A percentile compares a stretch with the other conserved stretches of the same genome.
Evolutionary conservation across 208 protist genomes (phyloP).

Genomic region (Trypanosoma melophagium): DNA sequence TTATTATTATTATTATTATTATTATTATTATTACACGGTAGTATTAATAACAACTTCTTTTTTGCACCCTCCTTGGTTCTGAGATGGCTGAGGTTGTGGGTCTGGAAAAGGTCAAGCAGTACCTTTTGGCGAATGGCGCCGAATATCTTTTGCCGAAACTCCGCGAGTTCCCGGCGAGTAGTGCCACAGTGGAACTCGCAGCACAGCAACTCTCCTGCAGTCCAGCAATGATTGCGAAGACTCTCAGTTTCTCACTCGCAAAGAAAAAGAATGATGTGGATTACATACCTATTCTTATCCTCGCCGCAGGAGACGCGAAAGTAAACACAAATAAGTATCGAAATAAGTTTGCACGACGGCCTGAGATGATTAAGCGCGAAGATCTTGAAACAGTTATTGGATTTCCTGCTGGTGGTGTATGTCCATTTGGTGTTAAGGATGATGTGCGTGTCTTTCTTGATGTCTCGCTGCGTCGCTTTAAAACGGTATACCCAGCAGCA

Average conservation of each 20-base stretch:
- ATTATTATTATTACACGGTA: no score
- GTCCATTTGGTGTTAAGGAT: conserved; percentile 55
- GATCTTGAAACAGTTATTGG: conserved; percentile 51
- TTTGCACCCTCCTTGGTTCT: neutral
- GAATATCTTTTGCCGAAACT: conserved; percentile 45
- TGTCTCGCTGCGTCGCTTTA: conserved; percentile 62
- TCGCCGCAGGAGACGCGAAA: conserved; percentile 53
- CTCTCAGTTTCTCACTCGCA: conserved; percentile 39
- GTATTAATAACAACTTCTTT: no score
- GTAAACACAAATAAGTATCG: conserved; percentile 54
- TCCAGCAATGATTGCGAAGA: conserved; percentile 63
- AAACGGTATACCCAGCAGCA: conserved; percentile 46
- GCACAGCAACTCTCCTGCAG: conserved; percentile 45
- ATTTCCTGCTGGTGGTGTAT: conserved; percentile 56
- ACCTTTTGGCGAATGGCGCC: conserved; percentile 33
- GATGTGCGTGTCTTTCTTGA: conserved; percentile 65
- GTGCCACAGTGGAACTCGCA: conserved; percentile 53
- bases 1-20: no score
- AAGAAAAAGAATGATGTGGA: conserved; percentile 33
- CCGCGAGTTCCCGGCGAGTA: conserved; percentile 43
- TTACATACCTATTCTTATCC: conserved; percentile 45
- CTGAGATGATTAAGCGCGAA: conserved; percentile 56
- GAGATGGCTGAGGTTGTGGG: neutral
- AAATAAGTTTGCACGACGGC: conserved; percentile 37
- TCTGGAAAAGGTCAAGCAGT: conserved; percentile 45